A percentile compares a stretch with the other conserved stretches of the same genome.
phyloP scores from a whole-genome alignment of 495 filamentous ascomycete species.

The Annulohypoxylon nitens region DNA sequence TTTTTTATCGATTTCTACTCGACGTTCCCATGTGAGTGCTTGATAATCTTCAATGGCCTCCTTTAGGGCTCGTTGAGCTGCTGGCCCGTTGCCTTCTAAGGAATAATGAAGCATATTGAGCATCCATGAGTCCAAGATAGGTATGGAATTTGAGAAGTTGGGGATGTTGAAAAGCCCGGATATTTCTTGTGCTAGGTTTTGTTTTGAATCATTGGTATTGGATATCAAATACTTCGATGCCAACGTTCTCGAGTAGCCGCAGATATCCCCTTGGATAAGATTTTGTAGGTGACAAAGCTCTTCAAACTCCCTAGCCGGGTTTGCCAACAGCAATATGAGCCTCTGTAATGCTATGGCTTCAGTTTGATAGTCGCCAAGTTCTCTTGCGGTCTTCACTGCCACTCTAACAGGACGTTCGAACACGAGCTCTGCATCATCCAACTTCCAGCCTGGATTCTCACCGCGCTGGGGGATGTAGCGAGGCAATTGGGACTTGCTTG shows the following conservation, averaged over 20 bases:
- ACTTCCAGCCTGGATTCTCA: slow-evolving; percentile 30
- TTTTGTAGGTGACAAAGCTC: slow-evolving; percentile 33
- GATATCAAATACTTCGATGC: slow-evolving; percentile 27
- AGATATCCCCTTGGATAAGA: slow-evolving; percentile 22
- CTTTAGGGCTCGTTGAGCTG: too few species aligned
- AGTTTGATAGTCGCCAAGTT: slow-evolving; percentile 26
- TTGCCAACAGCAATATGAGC: slow-evolving; percentile 19
- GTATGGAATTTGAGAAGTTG: too few species aligned
- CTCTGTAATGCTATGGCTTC: slow-evolving; percentile 11
- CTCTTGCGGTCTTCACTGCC: slow-evolving; percentile 8
- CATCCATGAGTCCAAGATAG: too few species aligned
- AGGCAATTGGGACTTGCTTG: too few species aligned
- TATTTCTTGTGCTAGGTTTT: too few species aligned
- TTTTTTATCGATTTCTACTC: too few species aligned
- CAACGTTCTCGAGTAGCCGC: slow-evolving; percentile 23
- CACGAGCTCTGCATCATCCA: background rate
- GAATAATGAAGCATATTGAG: too few species aligned
- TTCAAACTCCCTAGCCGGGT: slow-evolving; percentile 14
- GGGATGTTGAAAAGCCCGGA: too few species aligned
- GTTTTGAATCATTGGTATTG: background rate
- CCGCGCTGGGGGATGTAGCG: slow-evolving; percentile 17
- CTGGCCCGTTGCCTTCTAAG: too few species aligned
- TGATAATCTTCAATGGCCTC: too few species aligned
- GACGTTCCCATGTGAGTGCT: too few species aligned
- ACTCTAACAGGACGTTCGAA: slow-evolving; percentile 1